phyloP scores from a whole-genome alignment of 2,329 filamentous ascomycete genomes.

The Alternaria sp. region DNA sequence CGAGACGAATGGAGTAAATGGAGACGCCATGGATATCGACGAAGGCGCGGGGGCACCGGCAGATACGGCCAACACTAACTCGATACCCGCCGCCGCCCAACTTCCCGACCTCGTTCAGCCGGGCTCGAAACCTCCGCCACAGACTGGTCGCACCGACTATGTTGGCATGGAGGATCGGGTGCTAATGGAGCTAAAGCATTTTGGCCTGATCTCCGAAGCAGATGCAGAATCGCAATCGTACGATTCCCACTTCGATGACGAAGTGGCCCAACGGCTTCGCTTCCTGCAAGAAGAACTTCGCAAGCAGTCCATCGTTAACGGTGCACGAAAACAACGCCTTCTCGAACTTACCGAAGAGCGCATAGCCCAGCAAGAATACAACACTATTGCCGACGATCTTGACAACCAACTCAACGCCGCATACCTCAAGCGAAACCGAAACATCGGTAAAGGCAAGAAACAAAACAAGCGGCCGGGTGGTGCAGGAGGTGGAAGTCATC shows the following conservation, averaged over 20 bases:
- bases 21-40: slow-evolving; percentile 58
- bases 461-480: slow-evolving; percentile 78
- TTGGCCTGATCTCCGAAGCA: slow-evolving; percentile 82
- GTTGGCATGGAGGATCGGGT: slow-evolving; percentile 87
- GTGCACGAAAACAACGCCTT: slow-evolving; percentile 85
- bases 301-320: slow-evolving; percentile 85
- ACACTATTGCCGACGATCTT: slow-evolving; percentile 94
- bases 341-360: slow-evolving; percentile 88
- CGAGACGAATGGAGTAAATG: slow-evolving; percentile 63
- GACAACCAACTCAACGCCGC: slow-evolving; percentile 94
- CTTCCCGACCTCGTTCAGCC: slow-evolving; percentile 80
- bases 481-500: slow-evolving; percentile 74
- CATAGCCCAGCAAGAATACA: slow-evolving; percentile 96
- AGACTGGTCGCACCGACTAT: slow-evolving; percentile 78
- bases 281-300: slow-evolving; percentile 83
- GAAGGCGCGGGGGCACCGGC: slow-evolving; percentile 49
- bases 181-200: slow-evolving; percentile 87
- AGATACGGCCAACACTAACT: slow-evolving; percentile 49
- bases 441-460: slow-evolving; percentile 93
- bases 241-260: slow-evolving; percentile 90
- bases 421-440: slow-evolving; percentile 94
- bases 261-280: slow-evolving; percentile 88
- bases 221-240: slow-evolving; percentile 76
- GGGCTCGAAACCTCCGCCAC: slow-evolving; percentile 78
- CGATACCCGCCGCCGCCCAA: slow-evolving; percentile 73